A percentile compares a stretch with the other conserved stretches of the same genome.
Evolutionary conservation across 257 asterid genomes (phyloP).

Genomic region (Solanum tarijense): DNA sequence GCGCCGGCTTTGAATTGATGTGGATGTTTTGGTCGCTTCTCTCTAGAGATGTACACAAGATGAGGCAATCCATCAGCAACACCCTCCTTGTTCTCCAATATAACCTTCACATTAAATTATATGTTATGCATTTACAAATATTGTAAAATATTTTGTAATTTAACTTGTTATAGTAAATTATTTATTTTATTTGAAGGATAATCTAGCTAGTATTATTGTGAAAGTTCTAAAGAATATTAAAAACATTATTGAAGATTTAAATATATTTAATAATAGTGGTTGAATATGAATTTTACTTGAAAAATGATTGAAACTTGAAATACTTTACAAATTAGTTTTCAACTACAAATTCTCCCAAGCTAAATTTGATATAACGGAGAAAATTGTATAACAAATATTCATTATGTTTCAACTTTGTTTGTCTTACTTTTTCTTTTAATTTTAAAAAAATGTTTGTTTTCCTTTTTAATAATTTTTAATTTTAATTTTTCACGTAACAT

Average conservation of each 20-base stretch:
- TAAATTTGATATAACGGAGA: not conserved
- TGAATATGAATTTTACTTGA: not conserved
- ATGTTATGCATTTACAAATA: not conserved
- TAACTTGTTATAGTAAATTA: not conserved
- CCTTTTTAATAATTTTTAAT: no score
- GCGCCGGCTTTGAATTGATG: slow-evolving; percentile 37
- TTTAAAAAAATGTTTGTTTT: no score
- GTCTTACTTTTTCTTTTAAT: not conserved
- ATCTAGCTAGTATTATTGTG: no score
- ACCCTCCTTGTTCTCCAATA: slow-evolving; percentile 14
- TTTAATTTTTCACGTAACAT: no score
- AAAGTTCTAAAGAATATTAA: no score
- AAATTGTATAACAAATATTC: not conserved
- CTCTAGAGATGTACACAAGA: slow-evolving; percentile 26
- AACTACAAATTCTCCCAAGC: not conserved
- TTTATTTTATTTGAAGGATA: not conserved
- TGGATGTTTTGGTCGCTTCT: slow-evolving; percentile 26
- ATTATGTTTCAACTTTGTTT: no score
- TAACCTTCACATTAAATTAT: slow-evolving; percentile 8
- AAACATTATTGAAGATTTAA: not conserved
- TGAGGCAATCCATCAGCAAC: slow-evolving; percentile 11
- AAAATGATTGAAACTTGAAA: not conserved
- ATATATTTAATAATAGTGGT: no score
- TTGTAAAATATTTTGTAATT: not conserved
- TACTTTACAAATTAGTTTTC: not conserved